Evolutionary conservation across 2,329 filamentous ascomycete genomes (phyloP).

Genomic region (Alternaria tenuissima): DNA sequence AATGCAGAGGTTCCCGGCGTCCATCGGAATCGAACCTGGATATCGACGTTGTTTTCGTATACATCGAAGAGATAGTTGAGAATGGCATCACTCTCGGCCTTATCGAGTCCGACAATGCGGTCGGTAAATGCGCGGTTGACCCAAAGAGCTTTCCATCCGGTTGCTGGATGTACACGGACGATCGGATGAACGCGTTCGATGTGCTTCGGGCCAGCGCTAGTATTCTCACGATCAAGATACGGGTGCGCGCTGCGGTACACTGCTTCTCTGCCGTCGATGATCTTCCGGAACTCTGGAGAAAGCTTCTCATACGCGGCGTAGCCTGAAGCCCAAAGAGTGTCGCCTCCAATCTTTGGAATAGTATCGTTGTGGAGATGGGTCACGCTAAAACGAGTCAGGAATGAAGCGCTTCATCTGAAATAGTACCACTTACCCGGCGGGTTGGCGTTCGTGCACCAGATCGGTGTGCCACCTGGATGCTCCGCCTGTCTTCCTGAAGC

Average conservation of each 20-base stretch:
- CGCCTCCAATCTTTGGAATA: conserved; percentile 70
- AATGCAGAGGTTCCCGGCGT: conserved; percentile 71
- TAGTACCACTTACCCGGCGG: conserved; percentile 60
- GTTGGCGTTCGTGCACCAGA: conserved; percentile 74
- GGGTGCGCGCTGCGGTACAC: conserved; percentile 72
- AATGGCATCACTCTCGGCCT: conserved; percentile 72
- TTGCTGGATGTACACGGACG: conserved; percentile 75
- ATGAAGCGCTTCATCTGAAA: background rate
- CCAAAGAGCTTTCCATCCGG: conserved; percentile 77
- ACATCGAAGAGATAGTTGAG: conserved; percentile 73
- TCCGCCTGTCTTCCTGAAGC: conserved; percentile 73
- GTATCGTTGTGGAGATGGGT: conserved; percentile 76
- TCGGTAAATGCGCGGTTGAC: conserved; percentile 76
- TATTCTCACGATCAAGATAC: conserved; percentile 71
- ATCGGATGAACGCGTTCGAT: conserved; percentile 74
- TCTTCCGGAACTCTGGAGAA: conserved; percentile 72
- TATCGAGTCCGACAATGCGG: conserved; percentile 73
- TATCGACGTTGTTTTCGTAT: conserved; percentile 74
- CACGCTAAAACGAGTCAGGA: conserved; percentile 49
- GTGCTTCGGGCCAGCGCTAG: conserved; percentile 68
- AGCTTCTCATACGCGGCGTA: conserved; percentile 78
- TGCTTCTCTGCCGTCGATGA: conserved; percentile 71
- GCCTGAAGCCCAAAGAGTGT: conserved; percentile 75
- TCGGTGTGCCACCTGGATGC: conserved; percentile 75
- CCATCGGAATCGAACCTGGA: conserved; percentile 77